These are phyloP conservation scores for Aspergillus panamensis DNA, from an alignment of 495 filamentous ascomycete genomes.

Conservation along the genomic window DNA sequence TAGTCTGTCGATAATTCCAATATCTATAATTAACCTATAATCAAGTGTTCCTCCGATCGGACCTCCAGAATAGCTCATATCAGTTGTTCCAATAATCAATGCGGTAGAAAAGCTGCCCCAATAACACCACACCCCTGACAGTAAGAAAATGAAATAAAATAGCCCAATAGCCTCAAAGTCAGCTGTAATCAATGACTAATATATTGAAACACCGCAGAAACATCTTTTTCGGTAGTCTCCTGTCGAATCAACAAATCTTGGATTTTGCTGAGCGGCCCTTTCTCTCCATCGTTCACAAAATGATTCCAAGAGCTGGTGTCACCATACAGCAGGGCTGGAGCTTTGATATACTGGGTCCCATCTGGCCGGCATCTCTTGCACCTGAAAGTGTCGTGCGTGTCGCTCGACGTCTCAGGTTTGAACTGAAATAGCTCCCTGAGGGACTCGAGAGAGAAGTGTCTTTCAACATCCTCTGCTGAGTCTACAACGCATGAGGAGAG, in stretches of 20 bases:
- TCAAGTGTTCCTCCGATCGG: not conserved
- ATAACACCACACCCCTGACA: not conserved
- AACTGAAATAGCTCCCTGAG: slow-evolving; percentile 93
- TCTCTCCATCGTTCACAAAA: slow-evolving; percentile 73
- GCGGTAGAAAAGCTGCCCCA: not conserved
- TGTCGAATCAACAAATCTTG: slow-evolving; percentile 91
- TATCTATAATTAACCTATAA: slow-evolving; percentile 6
- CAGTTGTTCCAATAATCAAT: slow-evolving; percentile 9
- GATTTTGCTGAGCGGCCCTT: slow-evolving; percentile 67
- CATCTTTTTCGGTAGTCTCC: slow-evolving; percentile 72
- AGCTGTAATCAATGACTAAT: slow-evolving; percentile 71
- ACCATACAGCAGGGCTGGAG: slow-evolving; percentile 91
- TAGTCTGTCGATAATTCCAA: slow-evolving; percentile 4
- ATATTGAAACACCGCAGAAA: slow-evolving; percentile 96
- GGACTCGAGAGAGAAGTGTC: slow-evolving; percentile 88
- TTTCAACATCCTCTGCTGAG: slow-evolving; percentile 91
- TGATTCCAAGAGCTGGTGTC: slow-evolving; percentile 99
- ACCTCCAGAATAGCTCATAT: not conserved
- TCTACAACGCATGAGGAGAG: slow-evolving; percentile 98
- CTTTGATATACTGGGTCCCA: slow-evolving; percentile 81
- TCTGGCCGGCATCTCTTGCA: slow-evolving; percentile 92
- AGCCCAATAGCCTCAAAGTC: not conserved
- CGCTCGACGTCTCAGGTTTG: slow-evolving; percentile 74
- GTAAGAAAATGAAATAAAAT: not conserved
- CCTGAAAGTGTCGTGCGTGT: slow-evolving; percentile 98